Base-by-base conservation (phyloP, 805 yeast genomes). In the Hanseniaspora meyeri region DNA sequence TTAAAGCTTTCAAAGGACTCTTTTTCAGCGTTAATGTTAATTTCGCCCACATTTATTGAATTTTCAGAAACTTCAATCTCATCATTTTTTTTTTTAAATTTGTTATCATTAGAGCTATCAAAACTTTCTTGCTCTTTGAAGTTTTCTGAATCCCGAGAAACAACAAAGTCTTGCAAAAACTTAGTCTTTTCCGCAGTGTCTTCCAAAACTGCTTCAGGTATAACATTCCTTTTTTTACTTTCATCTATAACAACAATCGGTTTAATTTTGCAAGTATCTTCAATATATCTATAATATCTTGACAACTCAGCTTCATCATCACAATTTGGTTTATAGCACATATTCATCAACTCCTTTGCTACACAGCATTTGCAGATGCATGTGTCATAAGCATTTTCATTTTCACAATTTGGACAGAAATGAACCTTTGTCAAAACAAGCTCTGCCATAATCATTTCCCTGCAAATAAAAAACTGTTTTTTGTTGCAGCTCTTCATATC, bases 361-460 rank as follows among this genome's bases (percentile, higher is more conserved):
- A 50, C 47, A 42, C 47, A 40, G 16, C 54, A 50, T 42, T 50
- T 40, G 17, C 46, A 50, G 3, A 40, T 40, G 20, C 47, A 40
- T 17, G 31, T 42, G 16, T 50, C 47, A 50, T 31, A 42, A 7
- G 47, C 46, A 32, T 40, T 50, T 32, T 40, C 40, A 42, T 40
- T 50, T 32, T 50, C 47, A 42, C 47, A 40, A 20, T 50, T 50
- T 12, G 54, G 47, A 42, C 47, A 50, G 11, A 50, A 31, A 16
- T 40, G 47, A 31, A 50, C 47, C 17, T 49, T 31, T 10, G 52
- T 49, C 11, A 42, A 50, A 40, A 50, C 54, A 42, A 50, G 36
- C 31, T 50, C 47, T 19, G 47, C 46, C 47, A 50, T 50, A 7
- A 40, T 50, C 5, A 17, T 50, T 42, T 50, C 47, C 20, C 47